Percentiles rank a stretch among this genome's conserved stretches.
phyloP scores from a whole-genome alignment of 2,329 filamentous ascomycete genomes.

The Xylariaceae sp. region DNA sequence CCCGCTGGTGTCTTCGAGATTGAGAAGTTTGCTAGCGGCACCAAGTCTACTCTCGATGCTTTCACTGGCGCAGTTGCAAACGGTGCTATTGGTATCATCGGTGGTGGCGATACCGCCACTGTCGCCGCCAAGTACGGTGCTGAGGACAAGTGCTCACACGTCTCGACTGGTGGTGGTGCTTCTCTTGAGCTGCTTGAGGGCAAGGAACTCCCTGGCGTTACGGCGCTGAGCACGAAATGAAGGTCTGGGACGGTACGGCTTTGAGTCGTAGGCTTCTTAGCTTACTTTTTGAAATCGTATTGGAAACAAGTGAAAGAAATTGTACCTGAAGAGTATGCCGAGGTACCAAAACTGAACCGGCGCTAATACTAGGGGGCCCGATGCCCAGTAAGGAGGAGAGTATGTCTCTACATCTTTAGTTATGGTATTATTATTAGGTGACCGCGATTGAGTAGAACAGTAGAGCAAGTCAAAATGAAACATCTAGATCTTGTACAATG shows the following conservation, averaged over 20 bases:
- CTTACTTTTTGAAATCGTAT: too few species aligned
- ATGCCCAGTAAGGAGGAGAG: too few species aligned
- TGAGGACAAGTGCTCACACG: conserved; percentile 96
- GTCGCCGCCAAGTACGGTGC: conserved; percentile 96
- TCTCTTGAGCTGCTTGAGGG: conserved; percentile 95
- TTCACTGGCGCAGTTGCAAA: conserved; percentile 74
- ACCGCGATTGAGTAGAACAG: too few species aligned
- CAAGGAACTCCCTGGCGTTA: conserved; percentile 93
- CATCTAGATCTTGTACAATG: too few species aligned
- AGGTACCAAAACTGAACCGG: too few species aligned
- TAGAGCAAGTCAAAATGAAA: too few species aligned
- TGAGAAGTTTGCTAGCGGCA: conserved; percentile 87
- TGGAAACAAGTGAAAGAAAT: too few species aligned
- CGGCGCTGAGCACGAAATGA: conserved; percentile 79
- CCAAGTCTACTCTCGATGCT: conserved; percentile 86
- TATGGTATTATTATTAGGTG: too few species aligned
- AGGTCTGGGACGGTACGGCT: conserved; percentile 13
- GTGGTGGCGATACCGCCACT: conserved; percentile 95
- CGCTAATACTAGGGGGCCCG: too few species aligned
- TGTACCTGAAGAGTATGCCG: too few species aligned
- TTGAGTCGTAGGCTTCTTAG: too few species aligned
- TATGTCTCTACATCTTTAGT: too few species aligned
- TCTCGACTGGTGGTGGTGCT: conserved; percentile 94
- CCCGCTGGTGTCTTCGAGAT: conserved; percentile 97
- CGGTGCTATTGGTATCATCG: conserved; percentile 97